Evolutionary conservation across 2,329 filamentous ascomycete species (phyloP).

Genomic region (Lithohypha guttulata): DNA sequence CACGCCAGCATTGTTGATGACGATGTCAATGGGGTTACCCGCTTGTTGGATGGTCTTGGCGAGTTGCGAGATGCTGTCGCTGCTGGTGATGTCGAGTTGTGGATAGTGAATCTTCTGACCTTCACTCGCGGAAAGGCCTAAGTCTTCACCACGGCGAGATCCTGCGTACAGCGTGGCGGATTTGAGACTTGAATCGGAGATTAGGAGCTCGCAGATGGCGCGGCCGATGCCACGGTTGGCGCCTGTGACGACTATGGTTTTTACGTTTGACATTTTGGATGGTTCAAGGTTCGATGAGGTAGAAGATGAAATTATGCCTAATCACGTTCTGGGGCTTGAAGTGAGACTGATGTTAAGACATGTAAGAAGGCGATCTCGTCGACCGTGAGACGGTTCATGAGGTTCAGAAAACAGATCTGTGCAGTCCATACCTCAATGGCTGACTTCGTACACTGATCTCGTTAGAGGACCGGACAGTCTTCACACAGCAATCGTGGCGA

Average conservation of each 20-base stretch:
- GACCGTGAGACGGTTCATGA: too few relatives aligned
- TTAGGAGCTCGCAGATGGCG: conserved; percentile 6
- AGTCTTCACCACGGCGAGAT: not conserved
- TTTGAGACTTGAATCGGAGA: conserved; percentile 1
- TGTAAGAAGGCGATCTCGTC: too few relatives aligned
- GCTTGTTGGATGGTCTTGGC: not conserved
- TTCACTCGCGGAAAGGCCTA: not conserved
- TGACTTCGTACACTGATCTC: too few relatives aligned
- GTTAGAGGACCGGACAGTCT: too few relatives aligned
- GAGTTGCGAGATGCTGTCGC: not conserved
- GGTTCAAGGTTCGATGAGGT: not conserved
- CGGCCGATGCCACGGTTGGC: conserved; percentile 20
- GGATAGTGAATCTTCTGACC: not conserved
- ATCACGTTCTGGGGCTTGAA: too few relatives aligned
- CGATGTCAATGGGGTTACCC: conserved; percentile 3
- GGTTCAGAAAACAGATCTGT: too few relatives aligned
- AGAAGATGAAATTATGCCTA: not conserved
- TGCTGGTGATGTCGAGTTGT: conserved; percentile 1
- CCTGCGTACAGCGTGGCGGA: conserved; percentile 1
- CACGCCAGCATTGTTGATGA: conserved; percentile 11
- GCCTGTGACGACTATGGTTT: conserved; percentile 28
- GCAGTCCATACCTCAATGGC: too few relatives aligned
- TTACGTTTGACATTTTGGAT: conserved; percentile 33
- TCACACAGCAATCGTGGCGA: too few relatives aligned
- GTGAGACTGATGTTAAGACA: too few relatives aligned